Base-by-base conservation (phyloP, 2,329 filamentous ascomycete genomes). In the Coleophoma eucalyptorum region DNA sequence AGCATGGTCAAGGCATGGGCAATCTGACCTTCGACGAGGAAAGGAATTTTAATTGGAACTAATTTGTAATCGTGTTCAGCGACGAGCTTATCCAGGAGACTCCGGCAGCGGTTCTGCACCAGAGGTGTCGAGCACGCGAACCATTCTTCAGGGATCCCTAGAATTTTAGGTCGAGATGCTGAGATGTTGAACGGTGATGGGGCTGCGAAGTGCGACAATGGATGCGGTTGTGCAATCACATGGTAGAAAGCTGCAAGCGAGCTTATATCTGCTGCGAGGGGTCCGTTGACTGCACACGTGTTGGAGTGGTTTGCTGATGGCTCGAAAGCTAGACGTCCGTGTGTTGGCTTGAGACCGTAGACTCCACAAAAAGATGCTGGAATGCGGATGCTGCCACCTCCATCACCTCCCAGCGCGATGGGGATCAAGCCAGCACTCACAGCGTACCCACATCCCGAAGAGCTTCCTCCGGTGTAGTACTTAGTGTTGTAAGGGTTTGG, bases 351-450 rank as follows among this genome's bases (percentile, higher is more conserved):
- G 19, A 53, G 20, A 8, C 50, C 50, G 31, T 33, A 49, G 11
- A 40, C 33, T 16, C 48, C 48, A 41, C 50, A 53, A 35, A 50
- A 90, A 4, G 79, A 79, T 0, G 84, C 73, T 0, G 88, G 89
- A 32, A 91, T 83, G 2, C 89, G 82, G 56, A 92, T 84, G 48
- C 81, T 87, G 51, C 87, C 87, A 32, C 87, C 87, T 15, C 86
- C 87, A 62, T 91, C 87, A 37, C 80, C 83, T 15, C 88, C 89
- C 5, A 90, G 73, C 0, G 84, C 83, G 50, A 89, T 79, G 1
- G 89, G 88, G 0, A 90, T 75, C 2, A 92, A 74, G 0, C 89
- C 88, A 5, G 83, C 70, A 2, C 77, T 75, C n/a, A 90, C 83
- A 11, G 81, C 83, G 61, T 89, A 90, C 0, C 76, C 88, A 6